Percentiles rank a stretch among this genome's conserved stretches.
phyloP scores from a whole-genome alignment of 257 asterid genomes.

The Echites panduratus region DNA sequence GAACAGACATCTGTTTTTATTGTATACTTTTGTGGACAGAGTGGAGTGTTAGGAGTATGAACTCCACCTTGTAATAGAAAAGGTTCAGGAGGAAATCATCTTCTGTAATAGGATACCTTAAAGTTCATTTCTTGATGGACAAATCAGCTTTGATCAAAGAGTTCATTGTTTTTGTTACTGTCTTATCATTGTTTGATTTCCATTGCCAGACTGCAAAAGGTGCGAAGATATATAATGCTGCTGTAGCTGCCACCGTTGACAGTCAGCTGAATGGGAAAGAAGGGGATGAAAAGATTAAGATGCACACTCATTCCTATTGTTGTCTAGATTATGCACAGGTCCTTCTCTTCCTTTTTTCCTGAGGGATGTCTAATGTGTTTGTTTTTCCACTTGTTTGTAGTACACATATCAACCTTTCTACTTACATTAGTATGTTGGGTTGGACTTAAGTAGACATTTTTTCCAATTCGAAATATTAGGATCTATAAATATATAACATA shows the following conservation, averaged over 20 bases:
- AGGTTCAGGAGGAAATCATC: background rate
- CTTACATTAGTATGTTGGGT: background rate
- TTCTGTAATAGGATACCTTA: background rate
- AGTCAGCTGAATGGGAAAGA: constrained; percentile 57
- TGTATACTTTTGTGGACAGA: background rate
- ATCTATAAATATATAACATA: background rate
- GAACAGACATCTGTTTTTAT: background rate
- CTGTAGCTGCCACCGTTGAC: constrained; percentile 63
- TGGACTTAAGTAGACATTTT: background rate
- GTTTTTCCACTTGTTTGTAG: background rate
- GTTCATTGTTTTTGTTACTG: background rate
- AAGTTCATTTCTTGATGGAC: too few species aligned
- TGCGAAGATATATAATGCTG: constrained; percentile 78
- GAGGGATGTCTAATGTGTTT: background rate
- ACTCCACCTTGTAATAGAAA: background rate
- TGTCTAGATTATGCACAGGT: constrained; percentile 94
- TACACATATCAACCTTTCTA: background rate
- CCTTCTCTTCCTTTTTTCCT: constrained; percentile 4
- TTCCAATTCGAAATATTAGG: background rate
- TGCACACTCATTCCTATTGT: constrained; percentile 90
- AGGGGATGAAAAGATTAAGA: constrained; percentile 74
- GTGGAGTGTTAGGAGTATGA: background rate
- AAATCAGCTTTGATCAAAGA: too few species aligned
- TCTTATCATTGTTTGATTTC: background rate
- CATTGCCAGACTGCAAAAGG: constrained; percentile 63